Base-by-base conservation (phyloP, 192 early-diverging fungal genomes). In the Backusella westeae region DNA sequence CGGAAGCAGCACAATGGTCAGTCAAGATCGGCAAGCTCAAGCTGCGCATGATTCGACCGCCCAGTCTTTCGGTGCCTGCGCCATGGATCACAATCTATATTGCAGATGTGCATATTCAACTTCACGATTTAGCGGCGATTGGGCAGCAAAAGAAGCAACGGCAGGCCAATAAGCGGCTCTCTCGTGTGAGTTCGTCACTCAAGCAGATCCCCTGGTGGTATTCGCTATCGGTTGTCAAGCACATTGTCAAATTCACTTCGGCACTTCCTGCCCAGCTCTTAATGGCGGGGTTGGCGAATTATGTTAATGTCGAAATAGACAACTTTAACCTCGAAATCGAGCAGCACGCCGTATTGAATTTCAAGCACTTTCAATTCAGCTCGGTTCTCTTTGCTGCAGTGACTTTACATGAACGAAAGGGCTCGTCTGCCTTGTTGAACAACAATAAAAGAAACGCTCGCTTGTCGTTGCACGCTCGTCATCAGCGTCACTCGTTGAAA, bases 211-310 rank as follows among this genome's bases (percentile, higher is more conserved):
- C 85, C 2, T 84, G 83, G 83, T 86, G 85, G 85, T 86, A 83
- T 35, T 86, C 85, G 1, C n/a, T 84, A 23, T 81, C 82, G 3
- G 35, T 84, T 39, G 67, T 86, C 15, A 86, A 80, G 71, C 74
- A 71, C 70, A 38, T 82, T 6, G 44, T 84, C 7, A 75, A 77
- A 42, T 72, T 80, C 49, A 77, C 77, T 6, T 86, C 80, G 0
- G 83, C 83, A 9, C 70, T 86, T 32, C 85, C 83, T 23, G 81
- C 78, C 17, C 85, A 86, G 49, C 69, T 86, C 12, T 42, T 86
- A 14, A 78, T 86, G 70, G 80, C 80, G 0, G 78, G 76, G 6
- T 39, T 86, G 15, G 78, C 85, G 10, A 84, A 84, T 34, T 82
- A 79, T 77, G 78, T 82, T 29, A 78, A 78, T 66, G 35, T 86